Evolutionary conservation across 345 rosid species (phyloP).

Genomic region (Linum tenue): DNA sequence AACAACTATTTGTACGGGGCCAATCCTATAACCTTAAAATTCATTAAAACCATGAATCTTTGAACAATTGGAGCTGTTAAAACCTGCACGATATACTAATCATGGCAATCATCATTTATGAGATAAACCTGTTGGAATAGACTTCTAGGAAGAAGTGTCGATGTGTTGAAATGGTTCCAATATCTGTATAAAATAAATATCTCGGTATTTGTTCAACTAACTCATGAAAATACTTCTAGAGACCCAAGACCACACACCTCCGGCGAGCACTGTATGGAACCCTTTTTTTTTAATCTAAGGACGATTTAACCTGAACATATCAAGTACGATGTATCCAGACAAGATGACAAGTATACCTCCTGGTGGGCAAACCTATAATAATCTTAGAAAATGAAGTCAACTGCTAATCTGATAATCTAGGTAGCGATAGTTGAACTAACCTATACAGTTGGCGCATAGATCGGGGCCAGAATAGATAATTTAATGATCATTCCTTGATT

Average conservation of each 20-base stretch:
- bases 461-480: not conserved
- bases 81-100: too few relatives aligned
- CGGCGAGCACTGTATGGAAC: not conserved
- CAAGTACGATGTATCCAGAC: not conserved
- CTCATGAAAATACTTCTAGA: not conserved
- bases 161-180: not conserved
- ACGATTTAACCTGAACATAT: not conserved
- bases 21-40: not conserved
- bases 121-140: not conserved
- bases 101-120: not conserved
- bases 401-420: not conserved
- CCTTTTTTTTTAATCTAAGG: not conserved
- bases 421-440: constrained; percentile 4
- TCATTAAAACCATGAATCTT: not conserved
- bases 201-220: not conserved
- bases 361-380: not conserved
- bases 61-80: not conserved
- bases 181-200: too few relatives aligned
- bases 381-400: not conserved
- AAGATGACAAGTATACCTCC: not conserved
- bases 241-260: not conserved
- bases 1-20: not conserved
- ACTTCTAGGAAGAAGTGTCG: not conserved
- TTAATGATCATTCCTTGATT: constrained; percentile 10
- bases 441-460: not conserved